These are phyloP conservation scores for Hericium erinaceus DNA, from an alignment of 768 basidiomycete genomes.

Conservation along the genomic window DNA sequence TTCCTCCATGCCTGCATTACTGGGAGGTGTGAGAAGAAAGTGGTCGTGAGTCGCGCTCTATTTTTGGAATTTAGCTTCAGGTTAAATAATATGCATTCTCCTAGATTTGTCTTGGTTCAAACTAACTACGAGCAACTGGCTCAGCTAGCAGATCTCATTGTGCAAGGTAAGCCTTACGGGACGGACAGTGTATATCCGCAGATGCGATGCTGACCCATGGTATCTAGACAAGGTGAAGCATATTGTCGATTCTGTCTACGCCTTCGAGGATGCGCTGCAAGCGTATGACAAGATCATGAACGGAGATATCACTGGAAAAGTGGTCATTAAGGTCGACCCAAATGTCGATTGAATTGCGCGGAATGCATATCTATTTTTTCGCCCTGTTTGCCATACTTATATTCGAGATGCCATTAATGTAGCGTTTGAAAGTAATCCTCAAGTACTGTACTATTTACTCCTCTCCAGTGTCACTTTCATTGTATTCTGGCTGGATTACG, in stretches of 20 bases:
- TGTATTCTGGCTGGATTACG: too few relatives aligned
- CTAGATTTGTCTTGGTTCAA: too few relatives aligned
- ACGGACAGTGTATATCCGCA: too few relatives aligned
- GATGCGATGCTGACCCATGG: neutral
- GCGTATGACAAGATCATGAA: constrained; percentile 58
- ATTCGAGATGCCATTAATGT: too few relatives aligned
- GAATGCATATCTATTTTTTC: too few relatives aligned
- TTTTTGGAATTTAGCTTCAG: neutral
- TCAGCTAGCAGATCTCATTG: too few relatives aligned
- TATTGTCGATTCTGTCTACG: constrained; percentile 48
- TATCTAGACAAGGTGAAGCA: constrained; percentile 40
- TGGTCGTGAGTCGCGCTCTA: constrained; percentile 31
- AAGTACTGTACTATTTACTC: too few relatives aligned
- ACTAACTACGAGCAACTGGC: too few relatives aligned
- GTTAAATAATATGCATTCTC: neutral
- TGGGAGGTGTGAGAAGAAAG: constrained; percentile 42
- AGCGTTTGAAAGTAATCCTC: too few relatives aligned
- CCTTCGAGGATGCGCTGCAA: constrained; percentile 44
- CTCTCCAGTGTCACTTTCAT: too few relatives aligned
- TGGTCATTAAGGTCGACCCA: constrained; percentile 44
- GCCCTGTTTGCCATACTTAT: too few relatives aligned
- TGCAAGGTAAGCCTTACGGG: too few relatives aligned
- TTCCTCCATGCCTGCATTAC: constrained; percentile 31
- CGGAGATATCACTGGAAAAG: constrained; percentile 51
- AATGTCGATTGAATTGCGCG: constrained; percentile 2